These are phyloP conservation scores for Haplosporangium gracile DNA, from an alignment of 192 early-diverging fungal species.

Conservation along the genomic window DNA sequence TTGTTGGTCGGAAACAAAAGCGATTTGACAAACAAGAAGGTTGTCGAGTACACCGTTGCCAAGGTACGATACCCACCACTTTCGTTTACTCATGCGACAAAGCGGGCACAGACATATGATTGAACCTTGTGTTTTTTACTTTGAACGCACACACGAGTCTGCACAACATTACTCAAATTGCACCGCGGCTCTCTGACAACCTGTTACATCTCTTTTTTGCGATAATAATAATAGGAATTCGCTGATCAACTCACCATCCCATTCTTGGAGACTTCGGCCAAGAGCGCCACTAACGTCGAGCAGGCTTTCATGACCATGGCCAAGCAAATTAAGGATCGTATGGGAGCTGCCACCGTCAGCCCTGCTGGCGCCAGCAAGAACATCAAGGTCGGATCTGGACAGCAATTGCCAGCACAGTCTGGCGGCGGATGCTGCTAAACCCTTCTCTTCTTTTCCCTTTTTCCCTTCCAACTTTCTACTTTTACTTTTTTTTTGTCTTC, in stretches of 20 bases:
- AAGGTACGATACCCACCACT: constrained; percentile 60
- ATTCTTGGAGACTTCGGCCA: constrained; percentile 98
- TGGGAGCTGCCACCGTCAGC: constrained; percentile 64
- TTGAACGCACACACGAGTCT: background rate
- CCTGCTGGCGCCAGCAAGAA: constrained; percentile 60
- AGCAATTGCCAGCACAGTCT: constrained; percentile 58
- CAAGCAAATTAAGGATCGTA: constrained; percentile 97
- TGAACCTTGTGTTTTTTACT: background rate
- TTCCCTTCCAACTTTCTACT: background rate
- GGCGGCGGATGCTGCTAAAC: constrained; percentile 62
- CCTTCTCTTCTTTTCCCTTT: constrained; percentile 59
- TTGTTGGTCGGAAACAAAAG: constrained; percentile 98
- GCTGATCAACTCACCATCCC: constrained; percentile 88
- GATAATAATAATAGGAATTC: constrained; percentile 79
- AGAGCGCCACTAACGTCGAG: constrained; percentile 98
- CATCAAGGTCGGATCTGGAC: constrained; percentile 61
- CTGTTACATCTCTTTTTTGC: background rate
- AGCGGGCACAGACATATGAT: background rate
- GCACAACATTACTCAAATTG: background rate
- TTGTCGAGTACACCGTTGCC: constrained; percentile 73
- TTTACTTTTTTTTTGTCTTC: background rate
- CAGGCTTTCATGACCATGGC: constrained; percentile 99
- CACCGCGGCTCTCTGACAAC: background rate
- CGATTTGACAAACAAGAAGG: constrained; percentile 93
- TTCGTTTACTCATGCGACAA: background rate